Evolutionary conservation across 228 moss, liverwort and hornwort species (phyloP).

Genomic region (Sphagnum magellanicum): DNA sequence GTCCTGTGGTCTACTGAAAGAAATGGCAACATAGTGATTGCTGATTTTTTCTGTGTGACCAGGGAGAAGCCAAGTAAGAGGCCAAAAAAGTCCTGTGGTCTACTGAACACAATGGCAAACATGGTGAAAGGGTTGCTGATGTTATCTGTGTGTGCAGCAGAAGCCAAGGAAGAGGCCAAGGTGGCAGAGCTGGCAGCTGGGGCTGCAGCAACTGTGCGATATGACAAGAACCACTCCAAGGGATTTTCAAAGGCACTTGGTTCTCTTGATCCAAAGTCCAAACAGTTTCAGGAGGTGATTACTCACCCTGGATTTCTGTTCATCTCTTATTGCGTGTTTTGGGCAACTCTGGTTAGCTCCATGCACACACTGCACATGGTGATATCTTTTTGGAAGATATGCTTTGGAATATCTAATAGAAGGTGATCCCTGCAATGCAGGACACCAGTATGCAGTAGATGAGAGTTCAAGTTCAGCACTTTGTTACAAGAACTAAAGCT

Average conservation of each 20-base stretch:
- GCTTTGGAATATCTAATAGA: no score
- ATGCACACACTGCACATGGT: no score
- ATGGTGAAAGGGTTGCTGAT: neutral
- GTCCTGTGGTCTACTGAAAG: neutral
- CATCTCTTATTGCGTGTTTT: neutral
- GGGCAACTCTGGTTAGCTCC: no score
- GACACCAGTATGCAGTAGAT: no score
- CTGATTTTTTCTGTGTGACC: neutral
- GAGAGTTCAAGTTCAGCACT: no score
- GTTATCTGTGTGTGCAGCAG: neutral
- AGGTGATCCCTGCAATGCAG: no score
- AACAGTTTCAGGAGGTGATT: constrained; percentile 49
- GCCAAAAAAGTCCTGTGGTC: neutral
- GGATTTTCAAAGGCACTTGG: constrained; percentile 11
- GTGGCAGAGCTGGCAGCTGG: constrained; percentile 40
- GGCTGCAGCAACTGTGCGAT: constrained; percentile 29
- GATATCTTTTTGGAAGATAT: no score
- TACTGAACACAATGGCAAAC: neutral
- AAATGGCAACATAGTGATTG: neutral
- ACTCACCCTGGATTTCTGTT: neutral
- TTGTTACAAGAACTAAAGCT: neutral
- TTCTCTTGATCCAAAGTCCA: constrained; percentile 22
- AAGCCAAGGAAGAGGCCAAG: constrained; percentile 28
- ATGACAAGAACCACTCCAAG: constrained; percentile 11
- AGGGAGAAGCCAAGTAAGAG: neutral